Conservation (phyloP, 352 stramenopile genomes). For the Blastocystis hominis region DNA sequence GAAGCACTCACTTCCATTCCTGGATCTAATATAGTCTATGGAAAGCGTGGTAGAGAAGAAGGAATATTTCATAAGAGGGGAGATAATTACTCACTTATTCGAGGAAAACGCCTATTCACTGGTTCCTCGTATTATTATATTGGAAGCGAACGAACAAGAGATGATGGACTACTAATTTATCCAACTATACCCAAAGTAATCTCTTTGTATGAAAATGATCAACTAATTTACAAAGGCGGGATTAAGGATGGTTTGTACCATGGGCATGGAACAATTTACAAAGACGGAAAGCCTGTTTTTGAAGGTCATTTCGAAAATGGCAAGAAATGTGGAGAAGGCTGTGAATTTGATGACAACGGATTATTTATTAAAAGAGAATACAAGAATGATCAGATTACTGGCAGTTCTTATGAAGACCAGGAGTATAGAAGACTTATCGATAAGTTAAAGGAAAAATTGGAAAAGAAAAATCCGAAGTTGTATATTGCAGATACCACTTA, state of each 20-base stretch:
- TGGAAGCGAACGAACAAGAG: background rate
- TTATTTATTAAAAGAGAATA: background rate
- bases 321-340: background rate
- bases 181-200: background rate
- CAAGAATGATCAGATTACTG: background rate
- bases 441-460: too few relatives aligned
- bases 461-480: too few relatives aligned
- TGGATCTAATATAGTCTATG: background rate
- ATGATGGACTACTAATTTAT: background rate
- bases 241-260: background rate
- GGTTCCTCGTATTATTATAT: background rate
- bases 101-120: background rate
- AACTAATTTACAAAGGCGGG: background rate
- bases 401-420: too few relatives aligned
- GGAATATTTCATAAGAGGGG: background rate
- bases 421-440: too few relatives aligned
- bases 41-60: background rate
- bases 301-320: background rate
- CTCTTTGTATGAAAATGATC: background rate
- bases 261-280: background rate
- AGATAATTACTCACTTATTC: background rate
- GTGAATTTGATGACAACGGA: background rate
- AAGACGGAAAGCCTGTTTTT: background rate
- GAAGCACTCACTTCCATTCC: background rate
- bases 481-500: too few relatives aligned